phyloP scores from a whole-genome alignment of 345 rosid genomes.

The Eucalyptus tenuipes region DNA sequence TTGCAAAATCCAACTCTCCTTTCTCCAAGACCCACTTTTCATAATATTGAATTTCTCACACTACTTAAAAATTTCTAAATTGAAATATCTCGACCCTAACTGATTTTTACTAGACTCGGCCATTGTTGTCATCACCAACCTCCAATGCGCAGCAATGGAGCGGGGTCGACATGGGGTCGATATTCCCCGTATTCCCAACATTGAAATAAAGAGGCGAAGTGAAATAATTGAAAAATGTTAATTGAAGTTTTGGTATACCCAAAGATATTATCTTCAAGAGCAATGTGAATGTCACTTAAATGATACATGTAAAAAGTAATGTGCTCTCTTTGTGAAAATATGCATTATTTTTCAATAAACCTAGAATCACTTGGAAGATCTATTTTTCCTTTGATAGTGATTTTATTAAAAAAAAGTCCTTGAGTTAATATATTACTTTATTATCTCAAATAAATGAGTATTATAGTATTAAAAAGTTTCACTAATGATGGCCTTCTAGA shows the following conservation, averaged over 20 bases:
- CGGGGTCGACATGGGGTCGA: neutral
- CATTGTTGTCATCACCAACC: neutral
- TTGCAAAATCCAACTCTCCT: neutral
- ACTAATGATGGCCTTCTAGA: neutral
- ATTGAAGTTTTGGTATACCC: neutral
- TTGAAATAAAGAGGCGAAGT: neutral
- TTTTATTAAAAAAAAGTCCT: neutral
- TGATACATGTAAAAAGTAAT: neutral
- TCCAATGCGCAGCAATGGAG: neutral
- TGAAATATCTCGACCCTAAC: fast-evolving
- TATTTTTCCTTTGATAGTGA: neutral
- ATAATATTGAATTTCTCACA: neutral
- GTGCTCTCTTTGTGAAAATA: neutral
- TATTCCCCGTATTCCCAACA: neutral
- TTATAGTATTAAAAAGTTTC: neutral
- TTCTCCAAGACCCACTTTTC: fast-evolving
- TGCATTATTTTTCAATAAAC: too few relatives aligned
- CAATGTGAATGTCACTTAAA: neutral
- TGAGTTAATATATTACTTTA: too few relatives aligned
- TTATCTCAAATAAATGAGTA: neutral
- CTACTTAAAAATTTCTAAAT: neutral
- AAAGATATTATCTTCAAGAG: too few relatives aligned
- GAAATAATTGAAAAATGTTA: neutral
- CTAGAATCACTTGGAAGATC: neutral
- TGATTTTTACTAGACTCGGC: neutral